These are phyloP conservation scores for Coccomyxa sp. DNA, from an alignment of 139 green algal genomes.

Conservation along the genomic window DNA sequence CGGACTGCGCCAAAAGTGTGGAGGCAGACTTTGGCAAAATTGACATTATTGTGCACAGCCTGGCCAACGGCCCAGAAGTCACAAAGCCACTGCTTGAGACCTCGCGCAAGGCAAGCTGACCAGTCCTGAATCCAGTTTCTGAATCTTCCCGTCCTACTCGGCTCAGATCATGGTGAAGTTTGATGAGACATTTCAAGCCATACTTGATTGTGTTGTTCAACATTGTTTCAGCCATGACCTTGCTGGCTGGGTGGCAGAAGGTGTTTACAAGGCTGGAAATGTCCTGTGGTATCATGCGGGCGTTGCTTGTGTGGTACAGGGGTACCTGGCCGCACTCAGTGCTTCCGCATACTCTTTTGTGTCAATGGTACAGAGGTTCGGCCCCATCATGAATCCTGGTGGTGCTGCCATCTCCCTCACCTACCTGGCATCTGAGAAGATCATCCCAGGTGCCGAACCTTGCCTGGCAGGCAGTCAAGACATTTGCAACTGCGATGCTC, in stretches of 20 bases:
- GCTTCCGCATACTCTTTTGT: constrained; percentile 96
- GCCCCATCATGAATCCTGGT: constrained; percentile 65
- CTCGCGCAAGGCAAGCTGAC: constrained; percentile 44
- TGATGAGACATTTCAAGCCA: too few species aligned
- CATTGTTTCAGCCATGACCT: background rate
- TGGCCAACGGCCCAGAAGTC: constrained; percentile 98
- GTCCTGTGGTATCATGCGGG: background rate
- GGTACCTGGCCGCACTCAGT: constrained; percentile 95
- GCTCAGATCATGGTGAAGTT: too few species aligned
- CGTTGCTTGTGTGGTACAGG: constrained; percentile 33
- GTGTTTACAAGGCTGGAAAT: background rate
- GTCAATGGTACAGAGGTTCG: constrained; percentile 78
- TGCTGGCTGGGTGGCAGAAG: background rate
- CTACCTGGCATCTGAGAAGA: constrained; percentile 87
- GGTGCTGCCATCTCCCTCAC: constrained; percentile 90
- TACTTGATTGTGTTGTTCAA: too few species aligned
- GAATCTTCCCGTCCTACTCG: background rate
- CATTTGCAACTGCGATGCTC: too few species aligned
- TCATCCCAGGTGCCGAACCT: constrained; percentile 73
- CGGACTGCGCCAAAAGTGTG: constrained; percentile 79
- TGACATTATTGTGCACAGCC: constrained; percentile 96
- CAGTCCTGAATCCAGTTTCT: background rate
- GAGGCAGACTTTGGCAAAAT: constrained; percentile 84
- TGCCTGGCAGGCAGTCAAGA: constrained; percentile 2
- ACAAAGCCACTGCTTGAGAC: constrained; percentile 95